Conservation (phyloP, 2,329 filamentous ascomycete species). For the Neophaeococcomyces aloes region DNA sequence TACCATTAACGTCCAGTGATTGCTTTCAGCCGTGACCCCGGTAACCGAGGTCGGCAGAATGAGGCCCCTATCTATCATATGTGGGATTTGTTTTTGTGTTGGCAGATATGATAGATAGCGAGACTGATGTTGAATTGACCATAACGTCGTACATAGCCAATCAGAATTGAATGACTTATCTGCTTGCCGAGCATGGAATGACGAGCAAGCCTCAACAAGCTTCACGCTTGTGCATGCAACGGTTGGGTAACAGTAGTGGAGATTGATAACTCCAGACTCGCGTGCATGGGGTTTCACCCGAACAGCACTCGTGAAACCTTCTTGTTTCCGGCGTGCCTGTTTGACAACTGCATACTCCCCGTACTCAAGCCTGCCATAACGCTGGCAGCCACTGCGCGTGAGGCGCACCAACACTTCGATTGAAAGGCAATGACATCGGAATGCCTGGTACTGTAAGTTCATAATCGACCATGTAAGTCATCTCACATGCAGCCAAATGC, state of each 20-base stretch:
- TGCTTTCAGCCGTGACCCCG: neutral
- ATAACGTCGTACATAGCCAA: slow-evolving; percentile 5
- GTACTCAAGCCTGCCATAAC: no score
- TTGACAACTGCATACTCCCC: no score
- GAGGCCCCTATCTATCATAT: neutral
- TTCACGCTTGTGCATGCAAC: neutral
- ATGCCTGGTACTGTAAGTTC: no score
- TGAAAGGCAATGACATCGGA: no score
- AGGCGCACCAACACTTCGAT: no score
- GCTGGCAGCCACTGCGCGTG: no score
- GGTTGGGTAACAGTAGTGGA: neutral
- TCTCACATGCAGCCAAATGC: no score
- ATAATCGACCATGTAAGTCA: no score
- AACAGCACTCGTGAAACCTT: no score
- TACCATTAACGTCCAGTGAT: no score
- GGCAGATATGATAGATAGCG: neutral
- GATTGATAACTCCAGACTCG: neutral
- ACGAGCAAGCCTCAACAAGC: neutral
- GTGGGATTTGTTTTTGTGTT: neutral
- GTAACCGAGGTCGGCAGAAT: slow-evolving; percentile 4
- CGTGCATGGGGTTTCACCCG: no score
- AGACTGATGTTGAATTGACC: slow-evolving; percentile 3
- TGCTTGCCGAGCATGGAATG: neutral
- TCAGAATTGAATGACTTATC: slow-evolving; percentile 3
- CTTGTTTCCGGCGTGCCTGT: no score